Evolutionary conservation across 2,329 filamentous ascomycete species (phyloP), one percentile per base, ranked within the genome.

Genomic region (Boeremia lycopersici): DNA sequence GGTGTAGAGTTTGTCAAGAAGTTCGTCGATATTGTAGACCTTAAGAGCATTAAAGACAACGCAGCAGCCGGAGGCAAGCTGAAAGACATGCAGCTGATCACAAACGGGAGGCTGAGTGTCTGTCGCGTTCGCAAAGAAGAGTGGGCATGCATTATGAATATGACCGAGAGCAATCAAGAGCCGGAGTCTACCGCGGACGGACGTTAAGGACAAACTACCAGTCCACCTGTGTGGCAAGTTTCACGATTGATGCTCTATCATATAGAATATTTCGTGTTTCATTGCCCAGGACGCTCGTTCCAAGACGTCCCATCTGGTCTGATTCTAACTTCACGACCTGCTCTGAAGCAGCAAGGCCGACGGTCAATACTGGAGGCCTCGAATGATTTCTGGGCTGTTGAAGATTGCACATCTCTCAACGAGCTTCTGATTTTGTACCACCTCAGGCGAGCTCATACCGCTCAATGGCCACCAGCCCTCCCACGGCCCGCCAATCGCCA

Each of bases 1-100:
- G 89, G 96, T 57, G 93, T 98, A 42, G 84, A 88, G 67, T 97
- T 96, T 72, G 86, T 89, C 53, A 87, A 86, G 72, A 97, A 96
- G 75, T 92, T 98, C 64, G 79, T 81, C 1, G 81, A 86, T 12
- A 83, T 86, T 0, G 84, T 98, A 52, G 82, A 83, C 5, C 81
- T 97, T 46, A 84, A 85, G 58, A 86, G 90, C 62, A 81, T 97
- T 39, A 88, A 89, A 48, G 82, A 83, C 31, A 80, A 88, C 67
- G 85, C 84, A 1, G 59, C 42, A 6, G 79, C 81, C 35, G 70
- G 83, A 8, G 82, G 81, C 7, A 80, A 84, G 6, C 77, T 96
- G 35, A 84, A 86, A 66, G 82, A 85, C 44, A 91, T 98, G 86
- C 90, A 96, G 76, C 83, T 95, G 76, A 79, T 97, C 57, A 93